phyloP scores from a whole-genome alignment of 495 filamentous ascomycete genomes.

The Penicillium paxilli region DNA sequence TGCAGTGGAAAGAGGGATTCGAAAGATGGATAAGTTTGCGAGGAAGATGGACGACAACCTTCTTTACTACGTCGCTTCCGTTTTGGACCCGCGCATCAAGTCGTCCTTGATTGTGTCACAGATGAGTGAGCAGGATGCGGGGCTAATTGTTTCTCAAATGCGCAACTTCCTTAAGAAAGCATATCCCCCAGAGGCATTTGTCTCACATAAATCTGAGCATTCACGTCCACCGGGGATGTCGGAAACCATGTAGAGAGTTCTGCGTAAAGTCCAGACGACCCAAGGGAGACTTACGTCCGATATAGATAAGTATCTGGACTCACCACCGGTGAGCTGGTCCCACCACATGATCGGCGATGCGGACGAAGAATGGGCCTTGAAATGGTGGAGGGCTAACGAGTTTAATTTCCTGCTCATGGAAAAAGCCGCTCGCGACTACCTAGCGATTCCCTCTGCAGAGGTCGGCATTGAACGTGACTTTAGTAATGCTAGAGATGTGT shows the following conservation, averaged over 20 bases:
- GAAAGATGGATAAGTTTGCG: slow-evolving; percentile 10
- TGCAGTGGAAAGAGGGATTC: slow-evolving; percentile 9
- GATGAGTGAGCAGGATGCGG: slow-evolving; percentile 2
- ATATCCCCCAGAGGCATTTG: background rate
- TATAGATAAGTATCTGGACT: slow-evolving; percentile 11
- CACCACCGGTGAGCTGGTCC: background rate
- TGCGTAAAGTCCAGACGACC: background rate
- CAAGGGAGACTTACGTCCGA: slow-evolving; percentile 1
- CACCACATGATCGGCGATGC: background rate
- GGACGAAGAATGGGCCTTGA: slow-evolving; percentile 5
- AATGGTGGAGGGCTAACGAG: slow-evolving; percentile 10
- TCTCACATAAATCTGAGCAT: background rate
- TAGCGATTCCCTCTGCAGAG: slow-evolving; percentile 11
- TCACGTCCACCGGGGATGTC: no score
- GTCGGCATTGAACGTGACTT: background rate
- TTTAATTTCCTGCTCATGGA: slow-evolving; percentile 8
- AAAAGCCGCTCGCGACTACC: slow-evolving; percentile 10
- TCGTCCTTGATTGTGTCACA: slow-evolving; percentile 11
- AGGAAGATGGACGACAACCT: slow-evolving; percentile 15
- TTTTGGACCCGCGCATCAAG: slow-evolving; percentile 9
- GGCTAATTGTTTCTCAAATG: background rate
- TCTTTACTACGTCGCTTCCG: slow-evolving; percentile 8
- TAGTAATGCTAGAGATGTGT: slow-evolving; percentile 2
- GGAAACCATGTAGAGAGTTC: no score
- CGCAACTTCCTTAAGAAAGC: background rate